Base-by-base conservation (phyloP, 2,329 filamentous ascomycete genomes). In the Pseudovirgaria hyperparasitica region DNA sequence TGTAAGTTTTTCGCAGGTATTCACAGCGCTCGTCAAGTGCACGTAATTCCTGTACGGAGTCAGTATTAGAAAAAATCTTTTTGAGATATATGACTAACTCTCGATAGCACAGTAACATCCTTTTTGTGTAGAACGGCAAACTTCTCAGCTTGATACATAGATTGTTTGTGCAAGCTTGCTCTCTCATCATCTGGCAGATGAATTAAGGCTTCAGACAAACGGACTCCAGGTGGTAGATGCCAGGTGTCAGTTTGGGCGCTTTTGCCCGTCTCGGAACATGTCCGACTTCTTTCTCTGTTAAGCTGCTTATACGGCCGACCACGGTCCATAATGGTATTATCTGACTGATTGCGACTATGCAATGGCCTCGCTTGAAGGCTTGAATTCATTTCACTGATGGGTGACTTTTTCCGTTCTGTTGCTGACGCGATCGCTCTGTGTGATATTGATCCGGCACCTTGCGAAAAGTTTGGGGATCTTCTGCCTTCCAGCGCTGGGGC, bases 1-100 rank as follows among this genome's bases (percentile, higher is more conserved):
- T 76, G 54, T 84, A 81, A 0, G 79, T 86, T 34, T 72, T 76
- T 24, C 79, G 73, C 25, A 86, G 70, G 43, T 85, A 85, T 38
- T 84, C 77, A 29, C 76, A 80, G 30, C 79, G 71, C 45, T 82
- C 76, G 41, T 86, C 80, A n/a, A 86, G 62, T 31, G 68, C 71
- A 26, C 75, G 71, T 28, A 85, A 72, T 56, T 86, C 81, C 70
- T 77, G 27, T 22, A 7, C 15, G n/a, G n/a, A n/a, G 19, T 13
- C 6, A 6, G n/a, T 21, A 32, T 54, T 22, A 53, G 41, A 28
- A 28, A 39, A 37, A 16, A 42, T 37, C 22, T 46, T 42, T 25
- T 32, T 39, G 25, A 23, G 11, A 23, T 9, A 16, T 4, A 7
- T 9, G 14, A 25, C 58, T 41, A 55, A 72, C 70, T 51, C 68